Evolutionary conservation across 345 rosid genomes (phyloP), one percentile per base, ranked within the genome.

Genomic region (Salix caprea): DNA sequence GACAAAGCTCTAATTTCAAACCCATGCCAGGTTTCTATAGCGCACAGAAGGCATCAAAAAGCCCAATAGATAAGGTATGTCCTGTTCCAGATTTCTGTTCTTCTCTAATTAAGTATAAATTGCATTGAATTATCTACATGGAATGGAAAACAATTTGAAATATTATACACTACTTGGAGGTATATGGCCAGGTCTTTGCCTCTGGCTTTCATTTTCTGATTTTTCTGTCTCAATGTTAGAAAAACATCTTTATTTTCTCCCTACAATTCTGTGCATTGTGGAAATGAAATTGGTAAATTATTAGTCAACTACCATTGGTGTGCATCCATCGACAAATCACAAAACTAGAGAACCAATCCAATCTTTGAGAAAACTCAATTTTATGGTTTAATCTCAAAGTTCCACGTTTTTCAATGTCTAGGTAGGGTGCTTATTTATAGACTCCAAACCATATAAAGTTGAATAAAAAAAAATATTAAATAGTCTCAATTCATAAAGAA

Each of bases 1-100:
- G 90, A 61, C 85, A 86, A 77, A 86, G 79, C 79, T 71, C 73
- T 40, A 83, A 83, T 78, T 81, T 81, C 80, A 89, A 80, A 82
- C 85, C 92, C 42, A 72, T 78, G 7, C 87, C 89, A 44, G 70
- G 80, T 50, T 78, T 85, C 71, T 84, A 83, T 76, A 81, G 28
- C 1, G 78, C 82, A 71, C 86, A 73, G 67, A 85, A 75, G 34
- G 75, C 79, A 65, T 62, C 82, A 1, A 83, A 76, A 77, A 69
- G 64, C 78, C 76, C 71, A 80, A 69, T 75, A 24, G 80, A 85
- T 65, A 86, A 85, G 88, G 94, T 91, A 79, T 75, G 76, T 44
- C 65, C 19, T 23, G 18, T 69, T 56, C 32, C 36, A 21, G 7
- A 30, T 67, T 18, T 11, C 70, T 66, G 16, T 77, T 72, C 56